Conservation (phyloP, 1,139 yeast genomes). For the Diutina scorzettiae region DNA sequence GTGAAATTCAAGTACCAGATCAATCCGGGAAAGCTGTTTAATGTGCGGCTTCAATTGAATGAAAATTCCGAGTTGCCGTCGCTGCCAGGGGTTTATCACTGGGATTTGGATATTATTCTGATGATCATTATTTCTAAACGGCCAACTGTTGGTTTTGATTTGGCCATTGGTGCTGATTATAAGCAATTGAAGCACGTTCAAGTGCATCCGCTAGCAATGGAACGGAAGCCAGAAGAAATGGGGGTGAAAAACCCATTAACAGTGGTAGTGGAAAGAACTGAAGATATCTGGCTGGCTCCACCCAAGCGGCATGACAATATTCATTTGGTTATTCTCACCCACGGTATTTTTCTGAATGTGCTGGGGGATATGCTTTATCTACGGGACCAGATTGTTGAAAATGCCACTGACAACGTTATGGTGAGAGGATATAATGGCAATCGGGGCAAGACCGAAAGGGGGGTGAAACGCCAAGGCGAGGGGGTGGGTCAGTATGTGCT, state of each 20-base stretch:
- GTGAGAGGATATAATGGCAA: conserved; percentile 16
- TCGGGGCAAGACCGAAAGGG: conserved; percentile 17
- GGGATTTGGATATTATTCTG: conserved; percentile 3
- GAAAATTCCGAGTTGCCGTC: conserved; percentile 6
- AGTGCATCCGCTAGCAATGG: background rate
- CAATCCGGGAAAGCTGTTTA: conserved; percentile 13
- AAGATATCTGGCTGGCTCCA: conserved; percentile 13
- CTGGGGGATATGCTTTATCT: conserved; percentile 18
- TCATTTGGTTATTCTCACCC: conserved; percentile 16
- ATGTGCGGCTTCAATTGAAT: conserved; percentile 18
- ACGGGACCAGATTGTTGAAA: conserved; percentile 12
- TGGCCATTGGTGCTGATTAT: background rate
- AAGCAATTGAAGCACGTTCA: background rate
- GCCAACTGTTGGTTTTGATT: background rate
- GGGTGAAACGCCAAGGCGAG: conserved; percentile 14
- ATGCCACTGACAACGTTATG: conserved; percentile 12
- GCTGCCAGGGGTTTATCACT: background rate
- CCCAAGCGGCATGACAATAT: conserved; percentile 12
- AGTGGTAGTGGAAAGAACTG: conserved; percentile 11
- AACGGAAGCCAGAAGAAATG: background rate
- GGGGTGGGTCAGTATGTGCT: conserved; percentile 12
- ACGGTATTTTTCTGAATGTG: conserved; percentile 16
- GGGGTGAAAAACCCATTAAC: conserved; percentile 6
- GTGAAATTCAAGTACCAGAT: conserved; percentile 12
- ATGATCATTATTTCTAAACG: conserved; percentile 3